Conservation (phyloP, 2,329 filamentous ascomycete species). For the Botryotinia convoluta region DNA sequence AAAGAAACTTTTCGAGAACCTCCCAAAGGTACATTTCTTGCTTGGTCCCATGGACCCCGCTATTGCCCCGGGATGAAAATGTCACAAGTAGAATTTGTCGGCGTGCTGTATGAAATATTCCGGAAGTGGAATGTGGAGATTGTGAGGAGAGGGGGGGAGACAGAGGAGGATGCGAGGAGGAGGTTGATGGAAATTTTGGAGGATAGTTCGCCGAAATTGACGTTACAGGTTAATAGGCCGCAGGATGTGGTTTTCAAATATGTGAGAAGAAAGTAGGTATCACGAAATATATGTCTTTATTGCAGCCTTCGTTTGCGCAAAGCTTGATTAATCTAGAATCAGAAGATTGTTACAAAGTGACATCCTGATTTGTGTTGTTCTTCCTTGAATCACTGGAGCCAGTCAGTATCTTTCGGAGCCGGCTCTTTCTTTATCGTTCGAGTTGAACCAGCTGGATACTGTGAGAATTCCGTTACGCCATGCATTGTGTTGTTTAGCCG, state of each 20-base stretch:
- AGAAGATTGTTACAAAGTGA: background rate
- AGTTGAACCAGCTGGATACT: background rate
- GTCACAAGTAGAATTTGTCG: conserved; percentile 38
- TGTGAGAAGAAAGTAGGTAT: background rate
- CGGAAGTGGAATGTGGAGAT: conserved; percentile 18
- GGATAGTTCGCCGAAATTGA: conserved; percentile 22
- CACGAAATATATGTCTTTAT: background rate
- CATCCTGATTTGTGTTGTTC: background rate
- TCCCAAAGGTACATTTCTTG: conserved; percentile 29
- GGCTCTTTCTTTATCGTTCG: background rate
- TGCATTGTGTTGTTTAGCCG: background rate
- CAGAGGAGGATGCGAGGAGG: conserved; percentile 11
- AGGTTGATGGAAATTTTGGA: conserved; percentile 22
- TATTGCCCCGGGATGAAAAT: conserved; percentile 38
- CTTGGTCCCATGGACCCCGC: conserved; percentile 36
- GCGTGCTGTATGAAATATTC: conserved; percentile 21
- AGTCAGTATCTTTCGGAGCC: background rate
- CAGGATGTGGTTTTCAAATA: conserved; percentile 6
- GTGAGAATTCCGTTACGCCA: too few species aligned
- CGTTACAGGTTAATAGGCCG: conserved; percentile 22
- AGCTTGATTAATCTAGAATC: background rate
- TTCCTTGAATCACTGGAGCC: background rate
- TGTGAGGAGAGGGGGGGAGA: conserved; percentile 11
- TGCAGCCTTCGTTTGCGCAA: too few species aligned
- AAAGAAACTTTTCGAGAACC: conserved; percentile 16